Conservation (phyloP, 108 stramenopile genomes). For the Nitzschia sp. region DNA sequence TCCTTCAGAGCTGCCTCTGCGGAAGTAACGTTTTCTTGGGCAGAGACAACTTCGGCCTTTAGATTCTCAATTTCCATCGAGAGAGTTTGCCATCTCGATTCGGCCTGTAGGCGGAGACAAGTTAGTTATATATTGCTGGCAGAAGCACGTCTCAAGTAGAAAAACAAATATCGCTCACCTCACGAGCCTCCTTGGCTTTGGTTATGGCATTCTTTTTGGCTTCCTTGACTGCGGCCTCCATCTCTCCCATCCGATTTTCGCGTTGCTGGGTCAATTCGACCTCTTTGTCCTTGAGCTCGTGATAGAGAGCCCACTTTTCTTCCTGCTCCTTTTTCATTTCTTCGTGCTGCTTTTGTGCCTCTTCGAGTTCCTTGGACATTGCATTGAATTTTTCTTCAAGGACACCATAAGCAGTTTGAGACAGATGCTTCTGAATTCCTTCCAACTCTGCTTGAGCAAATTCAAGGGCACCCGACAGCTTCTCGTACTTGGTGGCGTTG, state of each 20-base stretch:
- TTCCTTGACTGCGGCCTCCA: conserved; percentile 63
- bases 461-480: conserved; percentile 64
- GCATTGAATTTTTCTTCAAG: conserved; percentile 67
- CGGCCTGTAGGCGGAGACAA: conserved; percentile 41
- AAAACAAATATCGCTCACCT: conserved; percentile 49
- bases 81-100: conserved; percentile 71
- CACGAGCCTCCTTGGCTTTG: conserved; percentile 61
- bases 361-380: conserved; percentile 68
- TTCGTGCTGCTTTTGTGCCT: conserved; percentile 58
- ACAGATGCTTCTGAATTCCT: conserved; percentile 82
- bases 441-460: conserved; percentile 74
- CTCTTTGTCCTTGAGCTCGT: conserved; percentile 83
- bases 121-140: no score
- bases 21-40: conserved; percentile 58
- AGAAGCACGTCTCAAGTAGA: neutral
- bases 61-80: conserved; percentile 77
- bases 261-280: conserved; percentile 78
- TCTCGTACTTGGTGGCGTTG: conserved; percentile 53
- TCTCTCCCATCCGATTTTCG: conserved; percentile 70
- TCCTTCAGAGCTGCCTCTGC: conserved; percentile 67
- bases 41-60: conserved; percentile 63
- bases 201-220: conserved; percentile 64
- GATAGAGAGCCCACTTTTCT: conserved; percentile 77
- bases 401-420: conserved; percentile 85
- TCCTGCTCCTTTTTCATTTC: conserved; percentile 72